Evolutionary conservation across 2,329 filamentous ascomycete genomes (phyloP), one percentile per base, ranked within the genome.

Genomic region (Teratosphaeria zuluensis): DNA sequence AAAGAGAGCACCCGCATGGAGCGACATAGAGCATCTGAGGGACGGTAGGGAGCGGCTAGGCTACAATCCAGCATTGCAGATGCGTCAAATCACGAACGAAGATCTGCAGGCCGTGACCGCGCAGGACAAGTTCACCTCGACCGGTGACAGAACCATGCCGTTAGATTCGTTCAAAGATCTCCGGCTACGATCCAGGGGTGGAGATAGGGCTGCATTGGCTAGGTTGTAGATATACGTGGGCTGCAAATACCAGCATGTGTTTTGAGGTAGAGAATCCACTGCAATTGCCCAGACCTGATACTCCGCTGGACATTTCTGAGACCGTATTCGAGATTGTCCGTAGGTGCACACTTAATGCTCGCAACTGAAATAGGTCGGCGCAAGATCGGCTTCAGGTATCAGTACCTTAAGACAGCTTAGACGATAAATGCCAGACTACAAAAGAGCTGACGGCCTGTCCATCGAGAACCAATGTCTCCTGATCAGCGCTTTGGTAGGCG

Each of bases 191-290:
- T 52, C 52, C 28, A 67, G 63, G 42, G 65, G 64, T 19, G 66
- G 67, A 24, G 66, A 69, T 58, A 61, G 65, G 16, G 67, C 67
- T 11, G 66, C 67, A n/a, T 57, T 69, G 56, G 64, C 67, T 35
- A 66, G 66, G 51, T 56, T 69, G 56, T 68, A 61, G 57, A 11
- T 38, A 6, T 11, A 9, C 33, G 8, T 38, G 33, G 4, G 9
- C 33, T 38, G 33, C 33, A 16, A 16, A 6, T 4, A 38, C 6
- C 33, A 38, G 11, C 33, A 38, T 38, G 9, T 38, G 33, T 38
- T 38, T 16, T 38, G 33, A 38, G 9, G 33, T 6, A 12, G 14
- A 12, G 33, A 12, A 11, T 16, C 33, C 11, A 16, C 4, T 38
- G 14, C 6, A 16, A 38, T 38, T 38, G 33, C 33, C 33, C 14